Base-by-base conservation (phyloP, 2,329 filamentous ascomycete genomes). In the Mycocentrospora acerina region DNA sequence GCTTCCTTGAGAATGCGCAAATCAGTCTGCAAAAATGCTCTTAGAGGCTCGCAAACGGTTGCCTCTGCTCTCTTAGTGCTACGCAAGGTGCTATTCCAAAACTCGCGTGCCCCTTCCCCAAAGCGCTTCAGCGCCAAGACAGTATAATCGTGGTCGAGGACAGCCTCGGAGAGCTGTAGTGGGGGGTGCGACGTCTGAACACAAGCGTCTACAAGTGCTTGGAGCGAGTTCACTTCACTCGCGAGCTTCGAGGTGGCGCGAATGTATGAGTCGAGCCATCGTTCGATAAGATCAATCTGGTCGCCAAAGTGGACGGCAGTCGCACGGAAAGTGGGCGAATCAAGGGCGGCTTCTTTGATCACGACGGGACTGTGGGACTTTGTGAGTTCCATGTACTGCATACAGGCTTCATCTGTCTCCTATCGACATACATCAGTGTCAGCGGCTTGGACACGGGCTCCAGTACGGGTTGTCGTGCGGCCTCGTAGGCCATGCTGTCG, bases 101-200 rank as follows among this genome's bases (percentile, higher is more conserved):
- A 90, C 62, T 95, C 90, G 56, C 85, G 83, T 37, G 89, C 85
- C 4, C 88, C 88, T 51, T 98, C 91, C 13, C 85, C 86, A 61
- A 90, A 86, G 40, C 87, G 80, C 67, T 86, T 88, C 66, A 97
- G 80, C 12, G 90, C 90, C 45, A 95, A 75, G 32, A 95, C 76
- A 0, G 90, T 93, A 67, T 97, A 97, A 70, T 98, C 93, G 70
- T 95, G 90, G 64, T 98, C 93, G 60, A 98, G 77, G 36, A 91
- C 80, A 37, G 86, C 85, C 67, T 96, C 90, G 43, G 86, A 88
- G 39, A 90, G 76, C 38, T 83, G 79, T 15, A 79, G 68, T 4
- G 86, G 84, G 17, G 88, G 88, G n/a, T 84, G 79, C 19, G 88
- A 84, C 51, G 86, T 84, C 44, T 81, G 73, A 13, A 96, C 75